Percentiles rank a stretch among this genome's conserved stretches.
Evolutionary conservation across 257 asterid genomes (phyloP).

Genomic region (Ilex asprella): DNA sequence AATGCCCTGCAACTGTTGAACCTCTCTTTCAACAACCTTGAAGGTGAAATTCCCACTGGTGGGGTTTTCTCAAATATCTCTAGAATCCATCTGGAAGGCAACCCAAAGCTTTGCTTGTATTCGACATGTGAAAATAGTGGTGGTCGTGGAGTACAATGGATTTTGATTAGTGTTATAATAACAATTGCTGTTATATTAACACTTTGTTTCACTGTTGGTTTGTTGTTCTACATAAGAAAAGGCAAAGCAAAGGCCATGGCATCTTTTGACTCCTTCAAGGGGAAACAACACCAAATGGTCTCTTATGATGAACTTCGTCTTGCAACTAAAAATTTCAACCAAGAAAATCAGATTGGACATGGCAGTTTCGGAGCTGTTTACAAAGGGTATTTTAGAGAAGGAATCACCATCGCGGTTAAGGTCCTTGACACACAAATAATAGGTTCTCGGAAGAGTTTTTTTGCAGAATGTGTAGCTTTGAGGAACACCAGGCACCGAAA

Average conservation of each 20-base stretch:
- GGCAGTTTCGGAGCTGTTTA: conserved; percentile 56
- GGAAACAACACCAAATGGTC: conserved; percentile 28
- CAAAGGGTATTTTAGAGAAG: conserved; percentile 33
- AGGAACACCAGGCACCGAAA: conserved; percentile 45
- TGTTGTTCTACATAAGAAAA: conserved; percentile 19
- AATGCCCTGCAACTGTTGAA: conserved; percentile 32
- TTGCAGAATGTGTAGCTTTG: conserved; percentile 48
- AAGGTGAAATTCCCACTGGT: conserved; percentile 36
- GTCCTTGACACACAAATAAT: conserved; percentile 25
- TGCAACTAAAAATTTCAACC: conserved; percentile 40
- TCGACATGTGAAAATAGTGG: conserved; percentile 7
- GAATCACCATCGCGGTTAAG: conserved; percentile 38
- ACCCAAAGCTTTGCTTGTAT: conserved; percentile 29
- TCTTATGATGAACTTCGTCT: conserved; percentile 41
- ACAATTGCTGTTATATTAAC: conserved; percentile 11
- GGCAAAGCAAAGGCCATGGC: conserved; percentile 6
- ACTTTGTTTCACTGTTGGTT: conserved; percentile 13
- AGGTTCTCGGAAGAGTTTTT: conserved; percentile 29
- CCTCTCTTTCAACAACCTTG: conserved; percentile 46
- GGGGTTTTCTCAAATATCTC: conserved; percentile 39
- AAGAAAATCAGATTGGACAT: conserved; percentile 38
- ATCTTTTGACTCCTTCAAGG: conserved; percentile 12
- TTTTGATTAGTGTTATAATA: conserved; percentile 8
- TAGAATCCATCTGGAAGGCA: conserved; percentile 37
- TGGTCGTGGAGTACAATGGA: conserved; percentile 5